phyloP scores from a whole-genome alignment of 2,329 filamentous ascomycete species.

The Rhynchosporium secalis region DNA sequence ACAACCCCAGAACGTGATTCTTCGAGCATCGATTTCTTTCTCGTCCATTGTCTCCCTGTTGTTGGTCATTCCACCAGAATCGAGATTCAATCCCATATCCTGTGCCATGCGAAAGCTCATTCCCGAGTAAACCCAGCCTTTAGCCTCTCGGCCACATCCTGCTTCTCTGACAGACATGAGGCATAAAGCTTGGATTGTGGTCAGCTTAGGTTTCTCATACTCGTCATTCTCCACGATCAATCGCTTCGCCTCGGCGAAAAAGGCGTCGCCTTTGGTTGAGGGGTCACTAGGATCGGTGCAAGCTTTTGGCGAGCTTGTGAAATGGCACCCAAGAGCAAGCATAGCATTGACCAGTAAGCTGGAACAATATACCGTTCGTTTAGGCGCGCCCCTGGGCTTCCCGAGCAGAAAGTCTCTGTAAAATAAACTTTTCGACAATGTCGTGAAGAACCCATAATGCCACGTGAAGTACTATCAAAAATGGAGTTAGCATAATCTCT shows the following conservation, averaged over 20 bases:
- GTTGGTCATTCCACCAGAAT: conserved; percentile 66
- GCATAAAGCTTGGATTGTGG: conserved; percentile 89
- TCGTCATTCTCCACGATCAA: conserved; percentile 89
- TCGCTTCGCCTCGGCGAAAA: conserved; percentile 90
- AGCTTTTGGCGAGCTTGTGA: conserved; percentile 74
- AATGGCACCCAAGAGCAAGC: conserved; percentile 89
- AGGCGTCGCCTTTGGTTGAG: conserved; percentile 89
- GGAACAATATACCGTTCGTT: conserved; percentile 76
- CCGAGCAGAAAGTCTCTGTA: conserved; percentile 81
- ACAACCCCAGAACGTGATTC: conserved; percentile 96
- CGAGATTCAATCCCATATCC: conserved; percentile 88
- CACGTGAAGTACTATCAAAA: conserved; percentile 75
- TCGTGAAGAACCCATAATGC: conserved; percentile 97
- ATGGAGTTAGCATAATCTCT: neutral
- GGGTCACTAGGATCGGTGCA: conserved; percentile 71
- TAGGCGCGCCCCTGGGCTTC: conserved; percentile 52
- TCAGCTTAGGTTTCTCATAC: conserved; percentile 83
- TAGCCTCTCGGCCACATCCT: conserved; percentile 88
- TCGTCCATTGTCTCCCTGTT: conserved; percentile 66
- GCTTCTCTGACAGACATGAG: conserved; percentile 97
- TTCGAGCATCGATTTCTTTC: conserved; percentile 81
- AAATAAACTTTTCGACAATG: conserved; percentile 82
- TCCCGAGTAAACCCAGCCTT: conserved; percentile 97
- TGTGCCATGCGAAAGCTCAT: conserved; percentile 98
- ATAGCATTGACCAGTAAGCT: conserved; percentile 90